phyloP scores from a whole-genome alignment of 208 protist species.

The Acanthamoeba sp. region DNA sequence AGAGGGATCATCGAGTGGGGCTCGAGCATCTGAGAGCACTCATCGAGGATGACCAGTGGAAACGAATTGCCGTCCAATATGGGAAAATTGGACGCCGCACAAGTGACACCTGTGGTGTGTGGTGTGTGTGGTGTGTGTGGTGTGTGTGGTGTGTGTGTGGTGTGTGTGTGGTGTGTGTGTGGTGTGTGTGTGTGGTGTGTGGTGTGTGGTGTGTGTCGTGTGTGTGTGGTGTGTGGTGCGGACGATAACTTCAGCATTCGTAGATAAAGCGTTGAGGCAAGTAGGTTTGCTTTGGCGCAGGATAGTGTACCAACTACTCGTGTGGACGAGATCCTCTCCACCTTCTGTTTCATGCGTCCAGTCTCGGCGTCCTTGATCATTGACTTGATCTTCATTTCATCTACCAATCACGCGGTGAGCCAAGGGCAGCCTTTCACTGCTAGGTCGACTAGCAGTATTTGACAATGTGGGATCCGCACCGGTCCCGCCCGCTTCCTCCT shows the following conservation, averaged over 20 bases:
- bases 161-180: no score
- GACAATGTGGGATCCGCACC: background rate
- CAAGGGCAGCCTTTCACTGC: background rate
- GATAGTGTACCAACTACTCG: constrained; percentile 52
- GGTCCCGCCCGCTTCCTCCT: constrained; percentile 50
- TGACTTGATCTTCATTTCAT: background rate
- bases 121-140: no score
- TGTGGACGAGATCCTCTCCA: constrained; percentile 12
- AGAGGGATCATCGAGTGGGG: constrained; percentile 88
- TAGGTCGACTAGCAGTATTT: background rate
- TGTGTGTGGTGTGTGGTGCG: background rate
- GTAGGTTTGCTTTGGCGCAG: no score
- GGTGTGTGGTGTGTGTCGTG: no score
- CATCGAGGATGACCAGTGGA: constrained; percentile 90
- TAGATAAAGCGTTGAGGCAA: no score
- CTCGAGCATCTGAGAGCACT: constrained; percentile 90
- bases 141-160: no score
- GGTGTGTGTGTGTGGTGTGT: no score
- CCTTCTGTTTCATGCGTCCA: constrained; percentile 55
- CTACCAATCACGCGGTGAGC: background rate
- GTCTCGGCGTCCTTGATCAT: constrained; percentile 48
- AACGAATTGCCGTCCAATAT: constrained; percentile 86
- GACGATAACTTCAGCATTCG: background rate
- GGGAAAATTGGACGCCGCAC: constrained; percentile 86
- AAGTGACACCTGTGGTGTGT: constrained; percentile 90